These are phyloP conservation scores for Ascochyta viciae-villosae DNA, from an alignment of 2,329 filamentous ascomycete genomes.

Conservation along the genomic window DNA sequence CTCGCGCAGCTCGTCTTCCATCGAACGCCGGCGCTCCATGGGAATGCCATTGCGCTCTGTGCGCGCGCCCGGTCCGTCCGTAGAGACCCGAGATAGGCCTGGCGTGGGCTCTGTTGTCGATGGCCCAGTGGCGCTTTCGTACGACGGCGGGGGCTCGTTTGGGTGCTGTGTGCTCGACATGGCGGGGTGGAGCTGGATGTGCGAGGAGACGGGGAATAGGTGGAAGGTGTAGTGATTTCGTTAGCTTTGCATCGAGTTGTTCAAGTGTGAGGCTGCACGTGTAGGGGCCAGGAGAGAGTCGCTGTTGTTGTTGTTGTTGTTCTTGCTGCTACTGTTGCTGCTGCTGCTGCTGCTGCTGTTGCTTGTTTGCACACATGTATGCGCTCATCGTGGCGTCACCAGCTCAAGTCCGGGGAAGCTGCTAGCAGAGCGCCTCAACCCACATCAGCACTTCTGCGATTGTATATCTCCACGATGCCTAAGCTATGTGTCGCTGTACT, in stretches of 20 bases:
- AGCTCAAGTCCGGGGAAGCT: not conserved
- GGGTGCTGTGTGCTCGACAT: conserved; percentile 21
- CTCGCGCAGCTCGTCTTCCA: conserved; percentile 66
- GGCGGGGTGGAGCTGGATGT: not conserved
- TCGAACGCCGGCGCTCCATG: conserved; percentile 59
- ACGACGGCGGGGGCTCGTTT: conserved; percentile 43
- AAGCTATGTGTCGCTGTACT: too few species aligned
- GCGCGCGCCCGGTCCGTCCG: conserved; percentile 36
- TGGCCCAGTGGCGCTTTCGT: conserved; percentile 39
- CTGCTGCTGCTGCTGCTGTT: not conserved
- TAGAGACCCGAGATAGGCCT: conserved; percentile 37
- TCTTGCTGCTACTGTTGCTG: too few species aligned
- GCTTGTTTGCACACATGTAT: conserved; percentile 5
- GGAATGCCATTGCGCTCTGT: conserved; percentile 62
- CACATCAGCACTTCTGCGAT: too few species aligned
- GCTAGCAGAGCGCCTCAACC: not conserved
- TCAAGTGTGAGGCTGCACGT: not conserved
- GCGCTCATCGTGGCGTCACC: conserved; percentile 19
- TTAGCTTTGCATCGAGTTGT: not conserved
- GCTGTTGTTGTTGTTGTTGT: not conserved
- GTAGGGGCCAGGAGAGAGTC: not conserved
- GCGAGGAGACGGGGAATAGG: too few species aligned
- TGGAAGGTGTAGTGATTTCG: not conserved
- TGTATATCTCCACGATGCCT: too few species aligned
- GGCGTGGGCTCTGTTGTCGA: conserved; percentile 32